These are phyloP conservation scores for Neofusicoccum umdonicola DNA, from an alignment of 2,329 filamentous ascomycete genomes.

Conservation along the genomic window DNA sequence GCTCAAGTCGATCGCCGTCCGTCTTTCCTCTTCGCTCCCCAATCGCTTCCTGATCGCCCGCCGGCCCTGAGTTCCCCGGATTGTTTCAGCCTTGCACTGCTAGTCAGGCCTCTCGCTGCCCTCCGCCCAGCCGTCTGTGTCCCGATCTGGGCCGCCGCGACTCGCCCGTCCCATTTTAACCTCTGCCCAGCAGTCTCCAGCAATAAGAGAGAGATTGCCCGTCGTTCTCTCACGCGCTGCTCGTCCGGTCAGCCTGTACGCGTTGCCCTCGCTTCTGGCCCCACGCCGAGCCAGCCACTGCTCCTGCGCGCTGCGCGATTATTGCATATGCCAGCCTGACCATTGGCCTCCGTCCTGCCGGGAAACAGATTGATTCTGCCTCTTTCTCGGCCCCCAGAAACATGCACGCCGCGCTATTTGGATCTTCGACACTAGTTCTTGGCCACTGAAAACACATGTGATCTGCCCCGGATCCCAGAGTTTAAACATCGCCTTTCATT, in stretches of 20 bases:
- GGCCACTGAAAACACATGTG: background rate
- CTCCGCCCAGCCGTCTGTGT: background rate
- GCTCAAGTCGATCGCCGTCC: background rate
- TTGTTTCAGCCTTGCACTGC: constrained; percentile 15
- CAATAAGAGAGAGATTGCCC: background rate
- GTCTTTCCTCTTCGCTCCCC: background rate
- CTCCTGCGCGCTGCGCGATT: background rate
- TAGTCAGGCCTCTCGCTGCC: background rate
- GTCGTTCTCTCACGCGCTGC: background rate
- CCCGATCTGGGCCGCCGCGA: background rate
- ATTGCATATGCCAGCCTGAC: background rate
- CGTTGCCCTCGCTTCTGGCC: background rate
- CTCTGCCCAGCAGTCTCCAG: background rate
- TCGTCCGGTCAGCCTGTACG: background rate
- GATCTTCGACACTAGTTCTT: background rate
- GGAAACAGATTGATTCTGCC: background rate
- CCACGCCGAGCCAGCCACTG: background rate
- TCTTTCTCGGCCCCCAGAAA: background rate
- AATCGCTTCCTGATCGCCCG: background rate
- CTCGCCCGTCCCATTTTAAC: background rate
- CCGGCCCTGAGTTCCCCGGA: background rate
- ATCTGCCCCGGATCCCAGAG: background rate
- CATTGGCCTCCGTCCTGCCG: background rate
- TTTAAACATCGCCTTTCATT: background rate
- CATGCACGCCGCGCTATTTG: background rate